phyloP scores from a whole-genome alignment of 78 protist species.

The Pigoraptor vietnamica region DNA sequence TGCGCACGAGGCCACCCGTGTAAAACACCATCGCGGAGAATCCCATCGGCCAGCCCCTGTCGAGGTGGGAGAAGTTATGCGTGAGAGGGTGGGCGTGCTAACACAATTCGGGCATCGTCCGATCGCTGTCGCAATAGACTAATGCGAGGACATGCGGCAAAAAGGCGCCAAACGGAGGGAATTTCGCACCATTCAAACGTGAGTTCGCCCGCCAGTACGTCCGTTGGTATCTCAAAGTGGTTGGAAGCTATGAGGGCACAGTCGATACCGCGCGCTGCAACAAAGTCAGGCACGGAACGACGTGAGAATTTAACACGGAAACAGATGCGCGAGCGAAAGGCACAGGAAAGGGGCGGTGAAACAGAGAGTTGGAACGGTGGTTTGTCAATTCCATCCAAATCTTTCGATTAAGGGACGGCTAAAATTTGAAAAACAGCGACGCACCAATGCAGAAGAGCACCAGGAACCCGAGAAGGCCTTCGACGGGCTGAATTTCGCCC shows the following conservation, averaged over 20 bases:
- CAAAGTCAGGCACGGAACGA: too few species aligned
- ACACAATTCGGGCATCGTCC: too few species aligned
- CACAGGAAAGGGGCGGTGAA: too few species aligned
- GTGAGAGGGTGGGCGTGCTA: too few species aligned
- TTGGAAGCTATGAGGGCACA: neutral
- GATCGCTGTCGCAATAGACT: too few species aligned
- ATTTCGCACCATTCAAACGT: neutral
- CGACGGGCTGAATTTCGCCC: neutral
- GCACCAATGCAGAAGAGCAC: neutral
- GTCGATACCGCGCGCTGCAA: neutral
- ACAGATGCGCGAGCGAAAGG: neutral
- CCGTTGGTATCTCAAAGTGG: neutral
- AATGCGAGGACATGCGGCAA: too few species aligned
- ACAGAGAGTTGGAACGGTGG: too few species aligned
- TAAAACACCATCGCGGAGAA: neutral
- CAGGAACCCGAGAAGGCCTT: neutral
- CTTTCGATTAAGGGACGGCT: too few species aligned
- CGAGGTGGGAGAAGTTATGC: neutral
- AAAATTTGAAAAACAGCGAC: too few species aligned
- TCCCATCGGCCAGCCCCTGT: neutral
- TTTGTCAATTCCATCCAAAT: too few species aligned
- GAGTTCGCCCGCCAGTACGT: neutral
- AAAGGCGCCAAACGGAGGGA: too few species aligned
- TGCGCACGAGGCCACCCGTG: neutral
- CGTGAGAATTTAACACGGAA: too few species aligned